Percentiles rank a stretch among this genome's conserved stretches.
These are phyloP conservation scores for Canariomyces notabilis DNA, from an alignment of 2,329 filamentous ascomycete genomes.

Conservation along the genomic window DNA sequence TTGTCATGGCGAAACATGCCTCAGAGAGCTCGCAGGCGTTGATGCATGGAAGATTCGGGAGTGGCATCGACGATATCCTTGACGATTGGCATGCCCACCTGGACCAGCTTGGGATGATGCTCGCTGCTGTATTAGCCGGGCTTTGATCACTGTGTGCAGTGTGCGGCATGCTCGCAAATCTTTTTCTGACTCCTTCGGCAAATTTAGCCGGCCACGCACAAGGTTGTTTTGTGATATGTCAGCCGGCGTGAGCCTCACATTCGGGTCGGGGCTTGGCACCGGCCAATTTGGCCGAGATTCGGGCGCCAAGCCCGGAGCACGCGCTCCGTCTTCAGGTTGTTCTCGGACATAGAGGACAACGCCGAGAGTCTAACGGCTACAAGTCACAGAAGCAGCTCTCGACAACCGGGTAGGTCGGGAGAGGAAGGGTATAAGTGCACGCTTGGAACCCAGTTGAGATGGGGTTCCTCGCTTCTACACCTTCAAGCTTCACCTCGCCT, in stretches of 20 bases:
- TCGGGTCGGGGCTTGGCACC: neutral
- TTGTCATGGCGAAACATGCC: slow-evolving; percentile 1
- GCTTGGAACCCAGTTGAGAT: neutral
- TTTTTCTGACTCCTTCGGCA: neutral
- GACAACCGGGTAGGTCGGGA: neutral
- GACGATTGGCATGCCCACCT: slow-evolving; percentile 15
- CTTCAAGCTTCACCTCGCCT: neutral
- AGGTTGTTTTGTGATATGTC: neutral
- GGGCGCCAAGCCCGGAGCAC: neutral
- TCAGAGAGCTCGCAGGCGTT: neutral
- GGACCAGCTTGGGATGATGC: slow-evolving; percentile 15
- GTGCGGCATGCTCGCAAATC: neutral
- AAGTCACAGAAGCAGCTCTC: neutral
- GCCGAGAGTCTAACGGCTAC: neutral
- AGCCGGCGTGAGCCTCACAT: neutral
- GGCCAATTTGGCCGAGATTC: neutral
- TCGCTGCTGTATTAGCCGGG: slow-evolving; percentile 10
- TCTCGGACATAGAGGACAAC: too few species aligned
- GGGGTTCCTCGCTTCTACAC: neutral
- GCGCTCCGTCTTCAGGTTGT: neutral
- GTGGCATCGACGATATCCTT: slow-evolving; percentile 4
- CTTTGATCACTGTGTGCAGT: neutral
- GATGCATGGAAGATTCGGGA: neutral
- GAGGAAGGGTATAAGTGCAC: neutral
- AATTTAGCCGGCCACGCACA: neutral